Base-by-base conservation (phyloP, 192 early-diverging fungal species). In the Mortierella hygrophila region DNA sequence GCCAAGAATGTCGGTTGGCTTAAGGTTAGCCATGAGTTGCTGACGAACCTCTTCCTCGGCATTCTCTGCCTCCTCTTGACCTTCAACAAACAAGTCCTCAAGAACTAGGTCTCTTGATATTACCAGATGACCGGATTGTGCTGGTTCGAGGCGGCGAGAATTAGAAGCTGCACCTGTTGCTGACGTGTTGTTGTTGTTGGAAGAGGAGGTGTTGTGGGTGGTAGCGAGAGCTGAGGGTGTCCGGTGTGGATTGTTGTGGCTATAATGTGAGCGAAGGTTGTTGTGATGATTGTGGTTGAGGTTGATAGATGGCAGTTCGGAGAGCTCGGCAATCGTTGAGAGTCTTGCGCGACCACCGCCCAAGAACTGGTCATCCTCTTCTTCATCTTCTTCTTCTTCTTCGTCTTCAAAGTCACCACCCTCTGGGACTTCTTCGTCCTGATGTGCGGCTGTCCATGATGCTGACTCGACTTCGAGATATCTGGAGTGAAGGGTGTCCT, bases 81-180 rank as follows among this genome's bases (percentile, higher is more conserved):
- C 83, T 35, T 86, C 78, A 10, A 86, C 83, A 74, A 52, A 86
- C 10, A 86, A 40, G 26, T 86, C 83, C 69, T 86, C 83, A n/a
- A 86, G 29, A 18, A 73, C 79, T 2, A 86, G 79, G 42, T 86
- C 83, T 2, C 83, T 54, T 16, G 82, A 84, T 47, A 84, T 76
- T 41, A 84, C 46, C 47, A 75, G 57, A 38, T 63, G 72, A 18
- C 82, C 77, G 3, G 79, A 70, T 13, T 74, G 72, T 32, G 72
- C 16, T 35, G 75, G 69, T 42, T 57, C 47, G 40, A 49, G 38
- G 54, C 52, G 75, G 46, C 72, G 70, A 21, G 68, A 52, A 7
- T 54, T 76, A 38, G 74, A 52, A 9, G 55, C n/a, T 4, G 55
- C n/a, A 57, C 16, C 55, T 75, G 60, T 75, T n/a, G 52, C 49